phyloP scores from a whole-genome alignment of 202 grass and related monocot genomes.

The Eragrostis tef region DNA sequence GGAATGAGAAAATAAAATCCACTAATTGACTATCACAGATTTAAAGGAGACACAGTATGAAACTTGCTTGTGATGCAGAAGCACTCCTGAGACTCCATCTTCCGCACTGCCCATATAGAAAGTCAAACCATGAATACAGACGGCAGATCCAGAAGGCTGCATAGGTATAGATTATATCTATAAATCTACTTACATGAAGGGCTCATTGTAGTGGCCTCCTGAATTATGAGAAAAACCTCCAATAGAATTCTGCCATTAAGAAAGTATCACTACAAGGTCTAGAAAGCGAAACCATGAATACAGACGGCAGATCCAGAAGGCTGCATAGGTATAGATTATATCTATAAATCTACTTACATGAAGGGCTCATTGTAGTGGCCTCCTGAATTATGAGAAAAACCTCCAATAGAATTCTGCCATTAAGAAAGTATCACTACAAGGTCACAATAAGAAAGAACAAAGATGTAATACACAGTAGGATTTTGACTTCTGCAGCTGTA shows the following conservation, averaged over 20 bases:
- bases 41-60: neutral
- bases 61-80: slow-evolving; percentile 99
- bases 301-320: slow-evolving; percentile 20
- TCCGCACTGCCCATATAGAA: slow-evolving; percentile 73
- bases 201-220: slow-evolving; percentile 94
- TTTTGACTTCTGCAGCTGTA: slow-evolving; percentile 24
- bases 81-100: slow-evolving; percentile 94
- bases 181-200: slow-evolving; percentile 77
- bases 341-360: slow-evolving; percentile 62
- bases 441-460: slow-evolving; percentile 16
- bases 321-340: slow-evolving; percentile 4
- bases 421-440: slow-evolving; percentile 39
- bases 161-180: slow-evolving; percentile 16
- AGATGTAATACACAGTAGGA: slow-evolving; percentile 5
- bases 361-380: slow-evolving; percentile 98
- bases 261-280: slow-evolving; percentile 37
- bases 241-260: slow-evolving; percentile 82
- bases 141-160: neutral
- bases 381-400: slow-evolving; percentile 87
- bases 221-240: slow-evolving; percentile 95
- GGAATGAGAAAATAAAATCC: neutral
- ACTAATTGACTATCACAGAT: slow-evolving; percentile 16
- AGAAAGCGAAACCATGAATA: too few relatives aligned
- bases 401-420: slow-evolving; percentile 96
- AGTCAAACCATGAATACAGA: slow-evolving; percentile 16